These are phyloP conservation scores for Elongisporangium undulatum DNA, from an alignment of 352 stramenopile genomes.

Conservation along the genomic window DNA sequence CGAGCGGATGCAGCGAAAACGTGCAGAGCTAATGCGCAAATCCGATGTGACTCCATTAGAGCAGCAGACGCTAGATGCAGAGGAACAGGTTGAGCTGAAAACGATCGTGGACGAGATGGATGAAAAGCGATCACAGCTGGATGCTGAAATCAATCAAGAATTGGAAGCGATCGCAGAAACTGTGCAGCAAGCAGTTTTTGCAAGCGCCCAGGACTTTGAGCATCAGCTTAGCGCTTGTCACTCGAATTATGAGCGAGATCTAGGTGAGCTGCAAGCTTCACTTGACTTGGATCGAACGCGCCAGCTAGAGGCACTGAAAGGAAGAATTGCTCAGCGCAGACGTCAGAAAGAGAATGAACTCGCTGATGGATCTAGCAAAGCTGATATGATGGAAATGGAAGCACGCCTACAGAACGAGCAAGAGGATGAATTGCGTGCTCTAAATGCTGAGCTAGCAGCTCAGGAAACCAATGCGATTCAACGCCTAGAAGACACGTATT, in stretches of 20 bases:
- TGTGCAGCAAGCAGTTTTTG: conserved; percentile 12
- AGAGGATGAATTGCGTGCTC: not conserved
- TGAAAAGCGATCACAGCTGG: conserved; percentile 15
- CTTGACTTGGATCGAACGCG: conserved; percentile 14
- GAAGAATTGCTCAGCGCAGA: conserved; percentile 11
- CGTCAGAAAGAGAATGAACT: conserved; percentile 4
- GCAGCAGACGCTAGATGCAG: conserved; percentile 5
- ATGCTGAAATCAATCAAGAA: conserved; percentile 17
- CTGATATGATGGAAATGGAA: not conserved
- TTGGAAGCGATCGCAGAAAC: conserved; percentile 18
- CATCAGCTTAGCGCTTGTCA: conserved; percentile 17
- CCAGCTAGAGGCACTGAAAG: conserved; percentile 14
- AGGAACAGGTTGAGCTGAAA: conserved; percentile 6
- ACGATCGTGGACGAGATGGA: conserved; percentile 11
- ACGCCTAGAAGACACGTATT: not conserved
- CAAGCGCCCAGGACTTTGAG: conserved; percentile 21
- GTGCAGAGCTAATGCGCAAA: conserved; percentile 1
- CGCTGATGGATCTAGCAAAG: not conserved
- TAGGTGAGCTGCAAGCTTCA: conserved; percentile 10
- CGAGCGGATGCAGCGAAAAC: conserved; percentile 12
- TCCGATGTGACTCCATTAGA: not conserved
- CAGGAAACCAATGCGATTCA: not conserved
- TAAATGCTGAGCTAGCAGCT: not conserved
- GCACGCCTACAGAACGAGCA: not conserved
- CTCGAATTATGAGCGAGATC: conserved; percentile 20